Base-by-base conservation (phyloP, 129 eudicot species). In the Pittosporum tobira region DNA sequence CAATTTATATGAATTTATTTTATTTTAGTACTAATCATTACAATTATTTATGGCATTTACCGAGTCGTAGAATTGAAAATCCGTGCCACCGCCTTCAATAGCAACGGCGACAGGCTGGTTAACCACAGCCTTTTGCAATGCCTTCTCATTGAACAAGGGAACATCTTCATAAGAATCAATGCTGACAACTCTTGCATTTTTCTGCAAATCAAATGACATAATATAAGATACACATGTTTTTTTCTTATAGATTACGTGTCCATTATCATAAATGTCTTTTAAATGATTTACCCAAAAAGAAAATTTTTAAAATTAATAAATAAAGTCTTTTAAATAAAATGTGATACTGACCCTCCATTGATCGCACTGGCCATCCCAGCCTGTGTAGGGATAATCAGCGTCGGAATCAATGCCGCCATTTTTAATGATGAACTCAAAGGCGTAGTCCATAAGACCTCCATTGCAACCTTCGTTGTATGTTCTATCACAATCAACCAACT, bases 371-470 rank as follows among this genome's bases (percentile, higher is more conserved):
- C 73, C 69, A 65, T 78, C 84, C 48, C 40, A 52, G 9, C 65
- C 84, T 9, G 40, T 63, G 59, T 78, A 78, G 9, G 84, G 84
- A 34, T 78, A 78, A 64, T 78, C 84, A 9, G 59, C 69, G 5
- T 78, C 84, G 1, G 79, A 21, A 25, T 78, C 84, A 49, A 78
- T 73, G 1, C 84, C 84, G 5, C 84, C 84, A 61, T 78, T 78
- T 4, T 69, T 64, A 18, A 73, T 73, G 48, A 78, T 73, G 50
- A 78, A 78, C 57, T 73, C 70, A 28, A 78, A 78, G 4, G 84
- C 83, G 40, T 77, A 67, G 61, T 77, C 78, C 83, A 77, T 77
- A 0, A 77, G 83, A 58, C 83, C 83, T 2, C 84, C 84, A 65
- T 78, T 55, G 64, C 84, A 78, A 1, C 84, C 84, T 31, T 65